A percentile compares a stretch with the other conserved stretches of the same genome.
Evolutionary conservation across 169 alveolate genomes (phyloP).

Genomic region (Plasmodium coatneyi): DNA sequence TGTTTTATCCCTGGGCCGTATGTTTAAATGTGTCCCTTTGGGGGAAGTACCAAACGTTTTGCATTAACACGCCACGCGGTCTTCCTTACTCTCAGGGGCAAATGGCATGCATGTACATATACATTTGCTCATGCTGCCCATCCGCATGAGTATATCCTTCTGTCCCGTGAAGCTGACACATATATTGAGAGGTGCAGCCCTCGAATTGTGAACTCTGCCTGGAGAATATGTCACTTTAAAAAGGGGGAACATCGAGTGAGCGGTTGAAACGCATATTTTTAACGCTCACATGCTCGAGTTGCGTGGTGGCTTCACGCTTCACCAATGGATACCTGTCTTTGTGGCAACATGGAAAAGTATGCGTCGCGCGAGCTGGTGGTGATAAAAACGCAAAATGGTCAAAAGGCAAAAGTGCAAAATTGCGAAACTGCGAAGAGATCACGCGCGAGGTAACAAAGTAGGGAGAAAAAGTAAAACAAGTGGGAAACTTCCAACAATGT

Average conservation of each 20-base stretch:
- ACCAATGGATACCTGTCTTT: slow-evolving; percentile 30
- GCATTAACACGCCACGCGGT: not conserved
- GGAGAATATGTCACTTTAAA: not conserved
- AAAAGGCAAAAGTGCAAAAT: not conserved
- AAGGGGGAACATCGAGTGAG: not conserved
- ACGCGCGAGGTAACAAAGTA: not conserved
- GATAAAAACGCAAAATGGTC: not conserved
- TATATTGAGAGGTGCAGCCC: not conserved
- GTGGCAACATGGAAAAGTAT: not conserved
- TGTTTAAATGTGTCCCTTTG: not conserved
- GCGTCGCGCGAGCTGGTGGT: not conserved
- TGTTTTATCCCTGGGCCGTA: not conserved
- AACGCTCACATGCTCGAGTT: not conserved
- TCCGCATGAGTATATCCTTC: not conserved
- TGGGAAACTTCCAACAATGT: slow-evolving; percentile 5
- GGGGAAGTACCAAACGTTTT: not conserved
- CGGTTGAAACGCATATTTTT: slow-evolving; percentile 18
- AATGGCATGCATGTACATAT: not conserved
- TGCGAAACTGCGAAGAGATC: not conserved
- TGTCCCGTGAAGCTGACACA: not conserved
- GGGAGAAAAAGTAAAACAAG: not conserved
- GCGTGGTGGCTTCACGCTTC: not conserved
- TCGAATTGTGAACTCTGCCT: not conserved
- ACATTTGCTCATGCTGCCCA: not conserved
- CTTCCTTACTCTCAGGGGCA: not conserved